Base-by-base conservation (phyloP, 495 filamentous ascomycete genomes). In the Evernia prunastri region DNA sequence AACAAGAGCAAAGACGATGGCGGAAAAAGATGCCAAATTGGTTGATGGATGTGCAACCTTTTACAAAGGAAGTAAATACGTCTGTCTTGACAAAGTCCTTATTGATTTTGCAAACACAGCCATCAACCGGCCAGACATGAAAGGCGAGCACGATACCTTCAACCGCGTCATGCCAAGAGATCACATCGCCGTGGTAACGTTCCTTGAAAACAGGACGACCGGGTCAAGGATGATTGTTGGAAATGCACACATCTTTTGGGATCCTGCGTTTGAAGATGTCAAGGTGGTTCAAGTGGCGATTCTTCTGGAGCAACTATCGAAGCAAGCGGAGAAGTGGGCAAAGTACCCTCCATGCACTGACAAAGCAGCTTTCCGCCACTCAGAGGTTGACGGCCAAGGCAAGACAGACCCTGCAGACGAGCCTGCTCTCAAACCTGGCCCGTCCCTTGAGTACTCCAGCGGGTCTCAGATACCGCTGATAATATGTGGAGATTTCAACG, bases 91-190 rank as follows among this genome's bases (percentile, higher is more conserved):
- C 77, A 97, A 96, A 77, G 87, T 96, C 61, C 71, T 96, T 54
- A 84, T 98, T 70, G 91, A 96, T 74, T 96, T 96, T 73, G 86
- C 87, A n/a, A 88, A 90, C 64, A 88, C 86, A 23, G 93, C 94
- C 63, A 94, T 97, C 74, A 90, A 93, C 63, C 82, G 95, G 58
- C 89, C 91, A 8, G 94, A 97, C 73, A 94, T 95, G 82, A 97
- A 97, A 76, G 87, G 89, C 40, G 88, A 92, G 59, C 89, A 93
- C 69, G 95, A 98, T 69, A 91, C 97, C 64, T 97, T 94, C 80
- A 97, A 98, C 72, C 87, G 94, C 17, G 86, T 97, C 23, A 97
- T 97, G 94, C 92, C 92, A 64, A 89, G 92, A 76, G 94, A 98
- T 77, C 90, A 97, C 70, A 96, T 98, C 69, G 93, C 89, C 17